Percentiles rank a stretch among this genome's conserved stretches.
Conservation (phyloP, 2,329 filamentous ascomycete genomes). For the Sarocladiaceae sp. region DNA sequence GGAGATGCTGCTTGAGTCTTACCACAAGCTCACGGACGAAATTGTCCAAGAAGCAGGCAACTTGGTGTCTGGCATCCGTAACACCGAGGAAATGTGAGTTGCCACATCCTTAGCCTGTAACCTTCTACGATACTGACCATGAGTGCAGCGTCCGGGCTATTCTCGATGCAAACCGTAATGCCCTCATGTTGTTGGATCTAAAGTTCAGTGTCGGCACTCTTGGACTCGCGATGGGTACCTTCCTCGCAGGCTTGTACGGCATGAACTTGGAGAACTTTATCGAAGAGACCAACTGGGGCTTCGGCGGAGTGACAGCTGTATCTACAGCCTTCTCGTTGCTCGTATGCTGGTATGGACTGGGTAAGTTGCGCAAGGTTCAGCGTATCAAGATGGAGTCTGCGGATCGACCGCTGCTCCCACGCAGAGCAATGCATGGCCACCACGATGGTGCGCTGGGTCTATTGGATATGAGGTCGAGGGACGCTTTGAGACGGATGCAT, state of each 20-base stretch:
- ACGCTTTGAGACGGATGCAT: constrained; percentile 49
- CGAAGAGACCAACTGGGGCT: constrained; percentile 87
- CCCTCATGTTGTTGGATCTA: constrained; percentile 93
- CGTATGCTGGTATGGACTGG: constrained; percentile 79
- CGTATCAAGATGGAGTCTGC: constrained; percentile 74
- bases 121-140: background rate
- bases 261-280: constrained; percentile 99
- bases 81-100: constrained; percentile 94
- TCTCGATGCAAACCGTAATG: constrained; percentile 95
- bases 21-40: constrained; percentile 96
- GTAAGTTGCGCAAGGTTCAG: constrained; percentile 80
- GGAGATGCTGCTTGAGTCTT: constrained; percentile 94
- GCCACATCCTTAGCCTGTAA: background rate
- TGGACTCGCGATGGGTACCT: constrained; percentile 90
- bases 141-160: constrained; percentile 79
- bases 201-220: constrained; percentile 95
- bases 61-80: constrained; percentile 88
- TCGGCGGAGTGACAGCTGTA: constrained; percentile 66
- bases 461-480: constrained; percentile 49
- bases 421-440: constrained; percentile 36
- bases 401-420: constrained; percentile 34
- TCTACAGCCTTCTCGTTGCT: constrained; percentile 70
- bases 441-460: constrained; percentile 45
- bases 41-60: constrained; percentile 95
- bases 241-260: constrained; percentile 96